A percentile compares a stretch with the other conserved stretches of the same genome.
Evolutionary conservation across 345 rosid species (phyloP).

Genomic region (Eucalyptus viminalis): DNA sequence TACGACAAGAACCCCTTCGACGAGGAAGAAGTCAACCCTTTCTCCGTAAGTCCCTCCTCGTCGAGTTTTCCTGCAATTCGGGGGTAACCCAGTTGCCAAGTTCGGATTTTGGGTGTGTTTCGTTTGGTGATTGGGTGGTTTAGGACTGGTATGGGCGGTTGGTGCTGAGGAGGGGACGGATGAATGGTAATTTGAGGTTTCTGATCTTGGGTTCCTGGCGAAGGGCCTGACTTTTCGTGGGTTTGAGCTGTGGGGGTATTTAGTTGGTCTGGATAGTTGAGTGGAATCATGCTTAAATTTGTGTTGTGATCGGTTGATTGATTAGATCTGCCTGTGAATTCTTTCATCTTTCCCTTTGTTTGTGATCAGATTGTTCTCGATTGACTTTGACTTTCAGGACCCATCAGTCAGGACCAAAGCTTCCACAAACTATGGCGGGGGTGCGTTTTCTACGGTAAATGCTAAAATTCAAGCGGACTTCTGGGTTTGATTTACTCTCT

Average conservation of each 20-base stretch:
- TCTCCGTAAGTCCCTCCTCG: slow-evolving; percentile 42
- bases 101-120: neutral
- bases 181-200: neutral
- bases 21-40: slow-evolving; percentile 94
- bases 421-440: slow-evolving; percentile 31
- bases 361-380: neutral
- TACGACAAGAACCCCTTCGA: slow-evolving; percentile 83
- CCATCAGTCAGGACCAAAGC: slow-evolving; percentile 33
- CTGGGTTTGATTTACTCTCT: neutral
- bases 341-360: neutral
- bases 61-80: neutral
- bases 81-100: neutral
- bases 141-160: neutral
- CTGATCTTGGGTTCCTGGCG: neutral
- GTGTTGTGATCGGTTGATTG: neutral
- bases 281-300: neutral
- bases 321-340: neutral
- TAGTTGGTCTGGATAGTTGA: neutral
- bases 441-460: slow-evolving; percentile 42
- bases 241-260: neutral
- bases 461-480: neutral
- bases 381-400: slow-evolving; percentile 15
- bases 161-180: neutral
- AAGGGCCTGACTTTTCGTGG: neutral
- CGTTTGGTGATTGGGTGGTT: neutral